Percentiles rank a stretch among this genome's conserved stretches.
Evolutionary conservation across 1,139 yeast species (phyloP).

Genomic region (Taphrina deformans): DNA sequence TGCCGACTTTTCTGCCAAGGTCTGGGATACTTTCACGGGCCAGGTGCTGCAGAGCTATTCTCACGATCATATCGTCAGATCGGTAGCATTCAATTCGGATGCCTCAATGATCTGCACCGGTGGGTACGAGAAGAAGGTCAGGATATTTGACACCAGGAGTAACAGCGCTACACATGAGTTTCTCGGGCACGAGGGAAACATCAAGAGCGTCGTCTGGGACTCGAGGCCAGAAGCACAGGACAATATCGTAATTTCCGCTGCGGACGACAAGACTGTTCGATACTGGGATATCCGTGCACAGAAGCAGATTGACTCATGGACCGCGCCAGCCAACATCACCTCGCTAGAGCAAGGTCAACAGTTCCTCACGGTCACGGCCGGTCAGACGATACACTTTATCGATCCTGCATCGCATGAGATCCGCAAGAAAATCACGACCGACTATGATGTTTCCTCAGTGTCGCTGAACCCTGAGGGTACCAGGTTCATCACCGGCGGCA

Average conservation of each 20-base stretch:
- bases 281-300: slow-evolving; percentile 44
- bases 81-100: slow-evolving; percentile 39
- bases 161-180: slow-evolving; percentile 34
- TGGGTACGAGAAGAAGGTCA: slow-evolving; percentile 39
- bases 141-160: slow-evolving; percentile 39
- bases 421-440: slow-evolving; percentile 41
- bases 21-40: slow-evolving; percentile 46
- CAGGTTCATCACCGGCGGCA: slow-evolving; percentile 44
- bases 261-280: slow-evolving; percentile 42
- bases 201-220: slow-evolving; percentile 39
- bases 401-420: slow-evolving; percentile 39
- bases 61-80: slow-evolving; percentile 46
- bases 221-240: slow-evolving; percentile 7
- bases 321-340: slow-evolving; percentile 26
- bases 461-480: slow-evolving; percentile 41
- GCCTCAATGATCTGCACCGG: slow-evolving; percentile 38
- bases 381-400: slow-evolving; percentile 41
- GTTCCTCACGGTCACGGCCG: slow-evolving; percentile 43
- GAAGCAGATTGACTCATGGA: slow-evolving; percentile 33
- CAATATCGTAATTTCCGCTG: slow-evolving; percentile 41
- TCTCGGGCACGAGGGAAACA: slow-evolving; percentile 37
- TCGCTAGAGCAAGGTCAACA: slow-evolving; percentile 34
- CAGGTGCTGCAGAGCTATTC: slow-evolving; percentile 41
- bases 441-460: slow-evolving; percentile 44
- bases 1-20: slow-evolving; percentile 47